A percentile compares a stretch with the other conserved stretches of the same genome.
Conservation (phyloP, 805 yeast species). For the Scheffersomyces lignosus region DNA sequence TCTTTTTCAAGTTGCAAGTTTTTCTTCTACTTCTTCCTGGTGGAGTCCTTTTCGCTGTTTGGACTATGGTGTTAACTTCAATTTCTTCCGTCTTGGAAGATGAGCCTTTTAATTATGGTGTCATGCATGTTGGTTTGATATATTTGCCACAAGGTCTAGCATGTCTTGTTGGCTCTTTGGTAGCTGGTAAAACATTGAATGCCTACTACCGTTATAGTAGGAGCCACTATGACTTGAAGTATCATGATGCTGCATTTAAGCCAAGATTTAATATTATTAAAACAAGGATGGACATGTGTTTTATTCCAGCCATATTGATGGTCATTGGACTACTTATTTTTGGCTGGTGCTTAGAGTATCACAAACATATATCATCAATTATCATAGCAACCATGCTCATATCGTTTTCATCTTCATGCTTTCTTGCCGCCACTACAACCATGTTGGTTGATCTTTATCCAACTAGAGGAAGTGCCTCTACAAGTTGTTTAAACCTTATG, state of each 20-base stretch:
- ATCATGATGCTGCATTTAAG: slow-evolving; percentile 7
- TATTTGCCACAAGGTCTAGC: slow-evolving; percentile 75
- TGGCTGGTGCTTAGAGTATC: slow-evolving; percentile 70
- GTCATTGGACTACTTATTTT: slow-evolving; percentile 48
- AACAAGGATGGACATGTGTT: slow-evolving; percentile 50
- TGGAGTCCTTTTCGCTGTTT: slow-evolving; percentile 63
- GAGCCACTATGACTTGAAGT: slow-evolving; percentile 22
- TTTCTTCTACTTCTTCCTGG: slow-evolving; percentile 52
- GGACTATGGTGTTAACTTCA: slow-evolving; percentile 71
- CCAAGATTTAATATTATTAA: slow-evolving; percentile 51
- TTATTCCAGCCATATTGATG: slow-evolving; percentile 42
- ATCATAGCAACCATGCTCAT: slow-evolving; percentile 57
- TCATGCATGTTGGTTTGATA: slow-evolving; percentile 65
- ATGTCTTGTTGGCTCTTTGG: slow-evolving; percentile 58
- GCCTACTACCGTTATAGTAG: slow-evolving; percentile 38
- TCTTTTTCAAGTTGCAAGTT: slow-evolving; percentile 46
- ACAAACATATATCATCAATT: slow-evolving; percentile 52
- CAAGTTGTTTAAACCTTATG: slow-evolving; percentile 67
- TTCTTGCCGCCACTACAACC: slow-evolving; percentile 59
- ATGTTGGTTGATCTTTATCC: slow-evolving; percentile 76
- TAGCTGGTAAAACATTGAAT: slow-evolving; percentile 59
- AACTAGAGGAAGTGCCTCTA: slow-evolving; percentile 64
- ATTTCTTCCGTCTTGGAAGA: slow-evolving; percentile 55
- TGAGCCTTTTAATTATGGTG: slow-evolving; percentile 48
- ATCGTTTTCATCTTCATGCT: slow-evolving; percentile 56